A percentile compares a stretch with the other conserved stretches of the same genome.
Evolutionary conservation across 192 early-diverging fungal genomes (phyloP).

Genomic region (Haplosporangium gracile): DNA sequence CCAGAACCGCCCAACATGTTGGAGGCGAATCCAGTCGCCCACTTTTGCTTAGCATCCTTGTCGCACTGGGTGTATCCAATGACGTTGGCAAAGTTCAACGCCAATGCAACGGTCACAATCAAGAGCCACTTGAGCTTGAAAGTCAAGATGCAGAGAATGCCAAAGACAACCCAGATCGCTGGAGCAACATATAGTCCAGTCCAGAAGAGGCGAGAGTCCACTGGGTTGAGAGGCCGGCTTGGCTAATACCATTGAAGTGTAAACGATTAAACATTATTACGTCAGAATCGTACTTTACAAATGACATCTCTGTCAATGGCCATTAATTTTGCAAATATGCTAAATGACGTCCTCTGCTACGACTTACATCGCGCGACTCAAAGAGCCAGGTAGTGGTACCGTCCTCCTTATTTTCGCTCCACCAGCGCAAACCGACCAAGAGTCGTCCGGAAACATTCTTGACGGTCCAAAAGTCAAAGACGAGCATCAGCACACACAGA

Average conservation of each 20-base stretch:
- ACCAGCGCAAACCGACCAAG: constrained; percentile 99
- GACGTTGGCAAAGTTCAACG: constrained; percentile 92
- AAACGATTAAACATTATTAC: neutral
- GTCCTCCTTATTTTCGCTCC: constrained; percentile 98
- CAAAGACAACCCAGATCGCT: constrained; percentile 85
- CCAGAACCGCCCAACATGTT: constrained; percentile 64
- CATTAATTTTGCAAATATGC: too few relatives aligned
- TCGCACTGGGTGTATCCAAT: constrained; percentile 96
- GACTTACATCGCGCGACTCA: constrained; percentile 88
- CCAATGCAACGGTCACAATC: constrained; percentile 87
- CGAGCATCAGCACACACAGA: constrained; percentile 88
- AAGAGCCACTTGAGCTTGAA: constrained; percentile 87
- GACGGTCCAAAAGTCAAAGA: constrained; percentile 99
- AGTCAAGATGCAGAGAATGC: constrained; percentile 79
- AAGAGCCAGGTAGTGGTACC: constrained; percentile 97
- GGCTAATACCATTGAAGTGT: constrained; percentile 52
- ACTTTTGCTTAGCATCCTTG: constrained; percentile 87
- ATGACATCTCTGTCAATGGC: neutral
- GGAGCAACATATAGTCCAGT: constrained; percentile 88
- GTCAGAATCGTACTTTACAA: neutral
- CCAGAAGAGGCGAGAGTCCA: constrained; percentile 96
- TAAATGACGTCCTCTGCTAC: too few relatives aligned
- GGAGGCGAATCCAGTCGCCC: constrained; percentile 75
- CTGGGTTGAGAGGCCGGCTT: constrained; percentile 79
- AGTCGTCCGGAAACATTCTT: constrained; percentile 99